Conservation (phyloP, 2,329 filamentous ascomycete species). For the Stagonosporopsis chrysanthemi region DNA sequence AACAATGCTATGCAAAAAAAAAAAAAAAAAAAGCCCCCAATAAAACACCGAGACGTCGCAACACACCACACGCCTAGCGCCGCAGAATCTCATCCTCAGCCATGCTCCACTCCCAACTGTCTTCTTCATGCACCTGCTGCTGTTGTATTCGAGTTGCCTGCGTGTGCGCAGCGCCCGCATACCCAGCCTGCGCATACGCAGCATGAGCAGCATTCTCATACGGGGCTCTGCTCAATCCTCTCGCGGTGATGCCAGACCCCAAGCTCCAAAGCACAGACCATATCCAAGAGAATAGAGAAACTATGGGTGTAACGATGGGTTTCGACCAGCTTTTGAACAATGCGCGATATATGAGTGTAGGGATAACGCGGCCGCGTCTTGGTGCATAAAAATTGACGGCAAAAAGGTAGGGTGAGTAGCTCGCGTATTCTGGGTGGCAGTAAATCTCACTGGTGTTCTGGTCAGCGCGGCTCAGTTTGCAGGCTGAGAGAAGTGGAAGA, state of each 20-base stretch:
- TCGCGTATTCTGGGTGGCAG: slow-evolving; percentile 59
- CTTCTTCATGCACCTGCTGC: slow-evolving; percentile 23
- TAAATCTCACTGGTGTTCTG: slow-evolving; percentile 52
- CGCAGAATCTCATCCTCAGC: slow-evolving; percentile 31
- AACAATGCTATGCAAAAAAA: slow-evolving; percentile 9
- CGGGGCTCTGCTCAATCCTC: neutral
- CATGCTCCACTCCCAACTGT: slow-evolving; percentile 36
- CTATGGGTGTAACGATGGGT: slow-evolving; percentile 26
- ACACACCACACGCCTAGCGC: neutral
- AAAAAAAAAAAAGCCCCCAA: neutral
- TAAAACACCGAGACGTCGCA: neutral
- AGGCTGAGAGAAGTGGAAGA: neutral
- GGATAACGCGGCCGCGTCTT: slow-evolving; percentile 62
- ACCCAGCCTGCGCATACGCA: neutral
- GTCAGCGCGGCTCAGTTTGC: slow-evolving; percentile 1
- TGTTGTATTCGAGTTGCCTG: slow-evolving; percentile 7
- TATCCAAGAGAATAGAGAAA: slow-evolving; percentile 30
- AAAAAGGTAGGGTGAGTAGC: slow-evolving; percentile 56
- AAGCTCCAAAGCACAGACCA: slow-evolving; percentile 16
- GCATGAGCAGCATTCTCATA: slow-evolving; percentile 11
- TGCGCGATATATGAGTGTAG: slow-evolving; percentile 60
- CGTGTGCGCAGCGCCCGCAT: slow-evolving; percentile 8
- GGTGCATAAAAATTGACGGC: slow-evolving; percentile 62
- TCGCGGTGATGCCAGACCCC: slow-evolving; percentile 18
- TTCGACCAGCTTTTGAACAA: slow-evolving; percentile 46